Evolutionary conservation across 768 basidiomycete species (phyloP), one percentile per base, ranked within the genome.

Genomic region (Aureoboletus auriporus): DNA sequence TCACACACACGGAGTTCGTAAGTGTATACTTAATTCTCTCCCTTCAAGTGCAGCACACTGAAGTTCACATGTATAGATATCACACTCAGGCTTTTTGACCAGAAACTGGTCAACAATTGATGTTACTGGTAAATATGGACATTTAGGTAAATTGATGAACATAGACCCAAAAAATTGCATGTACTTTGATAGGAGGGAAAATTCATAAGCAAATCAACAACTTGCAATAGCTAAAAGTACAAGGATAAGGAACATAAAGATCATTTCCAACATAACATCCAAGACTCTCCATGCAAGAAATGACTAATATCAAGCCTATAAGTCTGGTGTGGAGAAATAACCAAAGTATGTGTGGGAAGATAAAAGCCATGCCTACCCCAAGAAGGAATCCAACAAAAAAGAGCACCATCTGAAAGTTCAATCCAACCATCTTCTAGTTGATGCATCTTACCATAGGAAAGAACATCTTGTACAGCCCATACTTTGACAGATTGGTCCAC

Each of bases 311-410:
- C 58, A 20, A 58, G 47, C 14, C 33, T 54, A 39, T 54, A 59
- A 35, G 23, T 30, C 5, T 16, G 20, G 2, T 49, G 20, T 34
- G 35, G 17, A 40, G 58, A 61, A 8, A 49, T 51, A 9, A 61
- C 52, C 14, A 58, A 39, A 13, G 46, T 33, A 23, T 59, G 59
- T 8, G 9, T 23, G 1, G 58, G 55, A 12, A 61, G 59, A 27
- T 47, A 47, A 42, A 51, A 50, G 13, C 50, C 53, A 50, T 55
- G 50, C 14, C 59, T 53, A 39, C 46, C 50, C 50, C 45, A 60
- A 14, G 60, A 16, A 5, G 59, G 60, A 8, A 59, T 44, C 59
- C 59, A 60, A 13, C 14, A 62, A 48, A 55, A 36, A 23, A 11
- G 39, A 33, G 34, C 17, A 38, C 42, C 50, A 46, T 30, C 3